Conservation (phyloP, 2,329 filamentous ascomycete species). For the Claviceps cyperi region DNA sequence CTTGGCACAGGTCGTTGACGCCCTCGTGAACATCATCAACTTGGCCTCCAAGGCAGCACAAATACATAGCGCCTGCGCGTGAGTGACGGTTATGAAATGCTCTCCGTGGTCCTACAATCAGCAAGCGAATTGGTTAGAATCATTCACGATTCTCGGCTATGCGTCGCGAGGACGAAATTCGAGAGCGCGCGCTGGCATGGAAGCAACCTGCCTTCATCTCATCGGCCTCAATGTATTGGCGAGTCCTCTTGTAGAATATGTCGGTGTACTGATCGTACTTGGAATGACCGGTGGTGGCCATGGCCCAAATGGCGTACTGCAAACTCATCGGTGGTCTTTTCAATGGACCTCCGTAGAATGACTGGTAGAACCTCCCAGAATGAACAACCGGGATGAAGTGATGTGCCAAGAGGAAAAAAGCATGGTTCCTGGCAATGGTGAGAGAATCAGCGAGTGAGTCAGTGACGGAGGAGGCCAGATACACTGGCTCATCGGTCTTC, state of each 20-base stretch:
- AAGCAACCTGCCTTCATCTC: slow-evolving; percentile 53
- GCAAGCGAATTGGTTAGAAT: not conserved
- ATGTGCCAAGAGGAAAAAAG: slow-evolving; percentile 66
- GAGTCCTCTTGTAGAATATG: slow-evolving; percentile 66
- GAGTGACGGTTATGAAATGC: slow-evolving; percentile 59
- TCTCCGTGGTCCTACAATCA: slow-evolving; percentile 53
- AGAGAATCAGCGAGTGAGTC: not conserved
- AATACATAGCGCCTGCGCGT: slow-evolving; percentile 69
- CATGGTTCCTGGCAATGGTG: slow-evolving; percentile 38
- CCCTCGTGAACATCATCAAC: slow-evolving; percentile 69
- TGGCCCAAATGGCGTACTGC: slow-evolving; percentile 78
- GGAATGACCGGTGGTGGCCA: slow-evolving; percentile 55
- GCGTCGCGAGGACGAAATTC: not conserved
- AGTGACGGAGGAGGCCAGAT: not conserved
- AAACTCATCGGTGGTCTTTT: slow-evolving; percentile 70
- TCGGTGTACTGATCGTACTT: slow-evolving; percentile 61
- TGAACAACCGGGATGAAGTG: slow-evolving; percentile 65
- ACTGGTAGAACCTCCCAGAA: slow-evolving; percentile 56
- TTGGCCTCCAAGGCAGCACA: slow-evolving; percentile 71
- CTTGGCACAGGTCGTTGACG: slow-evolving; percentile 67
- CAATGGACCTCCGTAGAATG: slow-evolving; percentile 56
- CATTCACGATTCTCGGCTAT: not conserved
- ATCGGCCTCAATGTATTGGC: slow-evolving; percentile 71
- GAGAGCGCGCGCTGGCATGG: not conserved
- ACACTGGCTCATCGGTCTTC: not conserved